Conservation (phyloP, 2,329 filamentous ascomycete genomes). For the Xylariomycetidae sp. region DNA sequence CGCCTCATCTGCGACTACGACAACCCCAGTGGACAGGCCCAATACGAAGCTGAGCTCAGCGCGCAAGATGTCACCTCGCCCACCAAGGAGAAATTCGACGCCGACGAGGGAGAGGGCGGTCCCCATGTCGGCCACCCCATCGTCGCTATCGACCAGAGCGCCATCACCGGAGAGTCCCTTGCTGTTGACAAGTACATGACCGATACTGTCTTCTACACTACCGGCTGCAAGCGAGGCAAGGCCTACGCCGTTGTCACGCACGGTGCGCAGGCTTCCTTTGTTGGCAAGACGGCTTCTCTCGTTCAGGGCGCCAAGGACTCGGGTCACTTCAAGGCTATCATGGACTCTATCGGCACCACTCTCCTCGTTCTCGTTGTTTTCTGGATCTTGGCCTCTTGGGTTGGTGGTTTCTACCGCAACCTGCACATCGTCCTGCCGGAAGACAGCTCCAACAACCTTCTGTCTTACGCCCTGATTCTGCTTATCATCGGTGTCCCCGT, state of each 20-base stretch:
- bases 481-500: slow-evolving; percentile 69
- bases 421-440: slow-evolving; percentile 54
- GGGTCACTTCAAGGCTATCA: slow-evolving; percentile 73
- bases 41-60: slow-evolving; percentile 60
- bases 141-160: slow-evolving; percentile 65
- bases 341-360: slow-evolving; percentile 68
- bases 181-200: slow-evolving; percentile 69
- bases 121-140: slow-evolving; percentile 57
- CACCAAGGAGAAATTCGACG: slow-evolving; percentile 55
- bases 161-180: slow-evolving; percentile 69
- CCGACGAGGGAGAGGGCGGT: slow-evolving; percentile 50
- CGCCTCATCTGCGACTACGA: slow-evolving; percentile 66
- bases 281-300: slow-evolving; percentile 64
- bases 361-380: slow-evolving; percentile 66
- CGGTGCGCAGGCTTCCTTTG: slow-evolving; percentile 63
- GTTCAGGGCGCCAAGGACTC: slow-evolving; percentile 65
- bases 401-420: slow-evolving; percentile 68
- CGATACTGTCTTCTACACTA: slow-evolving; percentile 67
- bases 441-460: slow-evolving; percentile 50
- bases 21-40: slow-evolving; percentile 58
- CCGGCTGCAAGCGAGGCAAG: slow-evolving; percentile 70
- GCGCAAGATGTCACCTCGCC: slow-evolving; percentile 44
- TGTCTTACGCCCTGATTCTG: slow-evolving; percentile 58
- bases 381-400: slow-evolving; percentile 65
- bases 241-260: slow-evolving; percentile 59